Evolutionary conservation across 192 early-diverging fungal genomes (phyloP), one percentile per base, ranked within the genome.

Genomic region (Linnemannia schmuckeri): DNA sequence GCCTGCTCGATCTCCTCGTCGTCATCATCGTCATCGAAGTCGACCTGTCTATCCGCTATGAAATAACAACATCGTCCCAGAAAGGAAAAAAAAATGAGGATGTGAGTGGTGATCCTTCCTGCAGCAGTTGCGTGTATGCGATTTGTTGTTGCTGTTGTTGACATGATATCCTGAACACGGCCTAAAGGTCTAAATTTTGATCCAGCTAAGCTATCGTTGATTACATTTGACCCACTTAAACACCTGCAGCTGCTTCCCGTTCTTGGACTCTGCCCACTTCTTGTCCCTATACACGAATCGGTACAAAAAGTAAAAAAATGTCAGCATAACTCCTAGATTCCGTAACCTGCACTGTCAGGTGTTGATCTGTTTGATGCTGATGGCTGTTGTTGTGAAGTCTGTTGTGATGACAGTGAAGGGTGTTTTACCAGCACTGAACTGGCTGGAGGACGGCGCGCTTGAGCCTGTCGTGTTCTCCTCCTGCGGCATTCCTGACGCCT

Each of bases 221-320:
- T 47, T 85, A 90, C 89, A 88, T 80, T 85, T 90, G 30, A 88
- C 77, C 89, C 89, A 90, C 47, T 90, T 90, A 63, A 82, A 88
- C 15, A 90, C 81, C 54, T 85, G 80, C 38, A 90, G 69, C 27
- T 79, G 76, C 69, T 90, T 90, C 57, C 71, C 77, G 35, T 85
- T 85, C 76, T 86, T 85, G 35, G 86, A 79, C 24, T 90, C 87
- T n/a, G 80, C 75, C 86, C 85, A 88, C 44, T 90, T 90, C 55
- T 85, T 90, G 70, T 88, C 89, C 89, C 89, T 90, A 79, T 17
- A 12, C 5, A 8, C 22, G 30, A 27, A 6, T 24, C 18, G 18
- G n/a, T 2, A 33, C 13, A 63, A 69, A 22, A 44, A 10, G 17
- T 42, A 22, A 15, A 35, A 57, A 12, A 20, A 41, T 57, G 46